Conservation (phyloP, 106 monocot species). For the Xerophyta viscosa region DNA sequence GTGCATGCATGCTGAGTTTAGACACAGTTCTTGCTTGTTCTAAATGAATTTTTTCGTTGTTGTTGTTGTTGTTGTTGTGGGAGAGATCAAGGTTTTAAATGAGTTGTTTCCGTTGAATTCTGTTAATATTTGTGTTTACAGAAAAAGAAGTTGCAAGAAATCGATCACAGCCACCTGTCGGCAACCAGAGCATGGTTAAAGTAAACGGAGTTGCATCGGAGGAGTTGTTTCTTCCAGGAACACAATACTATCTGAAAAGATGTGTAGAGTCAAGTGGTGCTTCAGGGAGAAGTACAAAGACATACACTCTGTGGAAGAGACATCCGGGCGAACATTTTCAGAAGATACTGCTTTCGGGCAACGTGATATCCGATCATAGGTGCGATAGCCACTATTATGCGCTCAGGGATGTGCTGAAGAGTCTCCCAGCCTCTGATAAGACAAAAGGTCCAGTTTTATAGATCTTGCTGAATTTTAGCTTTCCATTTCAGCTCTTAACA, state of each 20-base stretch:
- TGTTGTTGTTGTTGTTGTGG: too few relatives aligned
- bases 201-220: slow-evolving; percentile 13
- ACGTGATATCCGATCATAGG: slow-evolving; percentile 82
- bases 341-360: slow-evolving; percentile 70
- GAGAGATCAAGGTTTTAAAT: too few relatives aligned
- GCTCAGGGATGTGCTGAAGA: slow-evolving; percentile 91
- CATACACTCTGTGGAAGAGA: slow-evolving; percentile 71
- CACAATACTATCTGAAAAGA: slow-evolving; percentile 70
- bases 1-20: too few relatives aligned
- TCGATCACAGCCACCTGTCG: not conserved
- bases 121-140: slow-evolving; percentile 8
- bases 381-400: slow-evolving; percentile 88
- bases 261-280: slow-evolving; percentile 20
- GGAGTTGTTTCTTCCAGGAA: slow-evolving; percentile 78
- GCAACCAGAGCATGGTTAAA: slow-evolving; percentile 2
- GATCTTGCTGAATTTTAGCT: too few relatives aligned
- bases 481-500: too few relatives aligned
- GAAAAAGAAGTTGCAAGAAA: slow-evolving; percentile 12
- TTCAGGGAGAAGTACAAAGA: slow-evolving; percentile 21
- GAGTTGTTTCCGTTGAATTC: too few relatives aligned
- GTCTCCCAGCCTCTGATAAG: slow-evolving; percentile 36
- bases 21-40: too few relatives aligned
- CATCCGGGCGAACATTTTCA: slow-evolving; percentile 52
- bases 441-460: too few relatives aligned
- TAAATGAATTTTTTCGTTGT: too few relatives aligned